Evolutionary conservation across 352 stramenopile species (phyloP).

Genomic region (Pythium diclinum): DNA sequence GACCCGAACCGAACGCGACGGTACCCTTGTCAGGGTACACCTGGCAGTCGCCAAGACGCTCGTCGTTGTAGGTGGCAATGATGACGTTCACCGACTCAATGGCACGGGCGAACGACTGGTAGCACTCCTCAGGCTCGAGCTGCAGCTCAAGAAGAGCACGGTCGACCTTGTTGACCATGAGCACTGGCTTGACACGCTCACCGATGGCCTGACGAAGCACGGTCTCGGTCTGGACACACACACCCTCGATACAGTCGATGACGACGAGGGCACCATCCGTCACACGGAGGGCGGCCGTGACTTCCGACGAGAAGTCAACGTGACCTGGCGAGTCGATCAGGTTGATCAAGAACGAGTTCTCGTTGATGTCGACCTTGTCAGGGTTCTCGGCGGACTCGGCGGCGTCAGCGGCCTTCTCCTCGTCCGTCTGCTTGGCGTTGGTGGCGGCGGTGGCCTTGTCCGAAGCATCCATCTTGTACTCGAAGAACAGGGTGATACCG

Average conservation of each 20-base stretch:
- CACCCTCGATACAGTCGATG: slow-evolving; percentile 99
- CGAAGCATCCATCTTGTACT: slow-evolving; percentile 97
- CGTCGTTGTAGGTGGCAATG: slow-evolving; percentile 99
- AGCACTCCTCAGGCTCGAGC: slow-evolving; percentile 98
- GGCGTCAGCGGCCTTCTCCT: slow-evolving; percentile 32
- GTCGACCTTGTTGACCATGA: slow-evolving; percentile 99
- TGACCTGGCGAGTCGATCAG: slow-evolving; percentile 99
- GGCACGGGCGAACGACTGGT: slow-evolving; percentile 97
- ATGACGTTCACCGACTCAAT: slow-evolving; percentile 99
- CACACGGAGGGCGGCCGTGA: slow-evolving; percentile 98
- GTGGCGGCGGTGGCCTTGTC: slow-evolving; percentile 78
- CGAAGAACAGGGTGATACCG: slow-evolving; percentile 99
- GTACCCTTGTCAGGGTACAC: slow-evolving; percentile 98
- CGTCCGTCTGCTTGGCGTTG: slow-evolving; percentile 51
- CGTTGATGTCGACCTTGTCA: slow-evolving; percentile 89
- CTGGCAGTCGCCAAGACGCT: slow-evolving; percentile 95
- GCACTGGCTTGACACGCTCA: slow-evolving; percentile 97
- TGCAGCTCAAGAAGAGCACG: slow-evolving; percentile 98
- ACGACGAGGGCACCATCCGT: slow-evolving; percentile 99
- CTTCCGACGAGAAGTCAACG: slow-evolving; percentile 99
- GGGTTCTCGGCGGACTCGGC: slow-evolving; percentile 27
- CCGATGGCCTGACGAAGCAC: slow-evolving; percentile 97
- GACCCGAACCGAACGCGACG: slow-evolving; percentile 98
- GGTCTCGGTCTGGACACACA: slow-evolving; percentile 99
- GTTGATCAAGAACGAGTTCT: slow-evolving; percentile 99